Percentiles rank a stretch among this genome's conserved stretches.
These are phyloP conservation scores for Meyerozyma elateridarum DNA, from an alignment of 1,139 yeast species.

Conservation along the genomic window DNA sequence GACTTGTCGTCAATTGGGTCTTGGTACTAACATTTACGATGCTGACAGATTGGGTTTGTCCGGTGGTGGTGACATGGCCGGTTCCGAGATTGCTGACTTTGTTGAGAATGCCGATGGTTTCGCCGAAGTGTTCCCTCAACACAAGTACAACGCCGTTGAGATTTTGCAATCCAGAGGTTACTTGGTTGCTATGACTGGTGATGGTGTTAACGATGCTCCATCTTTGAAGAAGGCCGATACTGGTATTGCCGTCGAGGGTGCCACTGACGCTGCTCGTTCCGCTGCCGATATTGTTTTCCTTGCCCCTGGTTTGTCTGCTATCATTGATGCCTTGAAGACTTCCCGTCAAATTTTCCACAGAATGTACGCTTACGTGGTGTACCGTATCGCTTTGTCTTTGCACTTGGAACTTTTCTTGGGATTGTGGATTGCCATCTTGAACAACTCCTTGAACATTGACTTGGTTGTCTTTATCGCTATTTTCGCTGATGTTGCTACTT, in stretches of 20 bases:
- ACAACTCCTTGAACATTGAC: slow-evolving; percentile 77
- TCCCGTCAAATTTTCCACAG: slow-evolving; percentile 98
- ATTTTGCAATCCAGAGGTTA: slow-evolving; percentile 87
- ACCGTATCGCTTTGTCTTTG: slow-evolving; percentile 91
- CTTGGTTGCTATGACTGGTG: slow-evolving; percentile 98
- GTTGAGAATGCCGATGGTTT: slow-evolving; percentile 97
- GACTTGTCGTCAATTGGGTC: slow-evolving; percentile 96
- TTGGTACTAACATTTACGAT: slow-evolving; percentile 95
- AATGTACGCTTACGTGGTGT: slow-evolving; percentile 94
- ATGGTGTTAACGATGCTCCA: slow-evolving; percentile 97
- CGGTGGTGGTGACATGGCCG: slow-evolving; percentile 95
- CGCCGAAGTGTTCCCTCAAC: slow-evolving; percentile 97
- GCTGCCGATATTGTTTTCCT: slow-evolving; percentile 96
- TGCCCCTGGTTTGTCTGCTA: slow-evolving; percentile 95
- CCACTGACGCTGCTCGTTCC: slow-evolving; percentile 93
- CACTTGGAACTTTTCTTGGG: slow-evolving; percentile 92
- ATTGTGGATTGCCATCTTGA: slow-evolving; percentile 90
- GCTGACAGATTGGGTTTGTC: slow-evolving; percentile 96
- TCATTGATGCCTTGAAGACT: slow-evolving; percentile 89
- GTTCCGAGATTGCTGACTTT: slow-evolving; percentile 92
- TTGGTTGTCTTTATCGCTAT: slow-evolving; percentile 91
- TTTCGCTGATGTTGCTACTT: slow-evolving; percentile 93
- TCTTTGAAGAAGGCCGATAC: slow-evolving; percentile 95
- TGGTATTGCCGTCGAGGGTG: slow-evolving; percentile 97
- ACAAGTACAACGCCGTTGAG: slow-evolving; percentile 89